These are phyloP conservation scores for Monoraphidium neglectum DNA, from an alignment of 139 green algal species.

Conservation along the genomic window DNA sequence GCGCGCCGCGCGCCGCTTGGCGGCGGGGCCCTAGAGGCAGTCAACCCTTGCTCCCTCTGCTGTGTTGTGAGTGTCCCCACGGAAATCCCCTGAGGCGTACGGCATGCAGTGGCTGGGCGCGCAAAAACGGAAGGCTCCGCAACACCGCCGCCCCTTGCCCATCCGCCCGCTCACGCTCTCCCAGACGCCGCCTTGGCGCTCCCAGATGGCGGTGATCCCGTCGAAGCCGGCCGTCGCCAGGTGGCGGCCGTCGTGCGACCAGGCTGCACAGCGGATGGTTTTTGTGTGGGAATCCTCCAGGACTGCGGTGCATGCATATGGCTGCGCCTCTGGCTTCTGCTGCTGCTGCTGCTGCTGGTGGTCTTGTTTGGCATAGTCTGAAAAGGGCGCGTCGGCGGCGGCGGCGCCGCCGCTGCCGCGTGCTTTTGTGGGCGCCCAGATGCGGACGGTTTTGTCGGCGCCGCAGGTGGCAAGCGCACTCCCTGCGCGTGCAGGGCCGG, in stretches of 20 bases:
- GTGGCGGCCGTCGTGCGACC: conserved; percentile 76
- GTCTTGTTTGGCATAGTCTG: too few species aligned
- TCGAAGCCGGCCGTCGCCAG: conserved; percentile 94
- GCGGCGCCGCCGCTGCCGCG: neutral
- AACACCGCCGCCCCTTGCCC: neutral
- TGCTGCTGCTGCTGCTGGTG: neutral
- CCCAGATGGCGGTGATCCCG: conserved; percentile 84
- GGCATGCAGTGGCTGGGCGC: too few species aligned
- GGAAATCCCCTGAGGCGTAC: too few species aligned
- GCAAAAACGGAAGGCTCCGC: too few species aligned
- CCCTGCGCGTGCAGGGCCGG: conserved; percentile 47
- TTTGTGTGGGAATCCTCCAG: conserved; percentile 83
- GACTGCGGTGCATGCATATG: conserved; percentile 68
- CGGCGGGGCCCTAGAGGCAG: too few species aligned
- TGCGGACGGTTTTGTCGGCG: conserved; percentile 87
- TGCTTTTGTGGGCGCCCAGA: conserved; percentile 64
- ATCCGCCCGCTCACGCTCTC: conserved; percentile 59
- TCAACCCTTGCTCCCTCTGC: too few species aligned
- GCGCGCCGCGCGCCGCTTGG: too few species aligned
- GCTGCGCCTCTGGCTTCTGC: conserved; percentile 18
- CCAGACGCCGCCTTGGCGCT: conserved; percentile 63
- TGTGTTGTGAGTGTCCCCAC: too few species aligned
- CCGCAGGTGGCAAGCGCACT: conserved; percentile 85
- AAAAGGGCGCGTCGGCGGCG: neutral
- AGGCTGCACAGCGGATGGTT: conserved; percentile 79